These are phyloP conservation scores for Thelephora ganbajun DNA, from an alignment of 768 basidiomycete genomes.

Conservation along the genomic window DNA sequence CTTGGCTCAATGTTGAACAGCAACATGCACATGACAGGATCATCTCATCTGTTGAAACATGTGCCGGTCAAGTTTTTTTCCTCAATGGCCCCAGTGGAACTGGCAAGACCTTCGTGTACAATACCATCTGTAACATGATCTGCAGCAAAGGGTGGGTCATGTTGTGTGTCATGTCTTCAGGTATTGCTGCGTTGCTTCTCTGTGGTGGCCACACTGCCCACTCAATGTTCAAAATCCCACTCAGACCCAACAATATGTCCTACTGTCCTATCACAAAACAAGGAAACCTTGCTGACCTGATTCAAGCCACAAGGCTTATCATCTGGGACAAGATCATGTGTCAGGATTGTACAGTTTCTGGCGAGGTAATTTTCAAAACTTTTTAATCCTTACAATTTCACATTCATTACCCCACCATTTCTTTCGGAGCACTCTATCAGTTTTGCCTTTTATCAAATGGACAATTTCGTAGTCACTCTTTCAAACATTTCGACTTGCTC, in stretches of 20 bases:
- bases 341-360: no score
- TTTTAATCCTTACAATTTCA: no score
- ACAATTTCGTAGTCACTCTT: no score
- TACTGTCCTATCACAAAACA: constrained; percentile 14
- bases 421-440: constrained; percentile 25
- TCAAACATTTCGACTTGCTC: no score
- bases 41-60: constrained; percentile 5
- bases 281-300: constrained; percentile 17
- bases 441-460: no score
- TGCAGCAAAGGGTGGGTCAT: constrained; percentile 18
- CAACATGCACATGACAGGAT: constrained; percentile 9
- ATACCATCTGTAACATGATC: constrained; percentile 18
- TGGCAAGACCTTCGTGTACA: constrained; percentile 34
- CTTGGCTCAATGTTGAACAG: constrained; percentile 10
- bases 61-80: constrained; percentile 20
- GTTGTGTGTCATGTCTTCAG: constrained; percentile 36
- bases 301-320: constrained; percentile 19
- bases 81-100: constrained; percentile 29
- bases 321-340: constrained; percentile 29
- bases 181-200: constrained; percentile 31
- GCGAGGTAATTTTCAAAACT: no score
- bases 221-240: constrained; percentile 33
- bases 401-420: no score
- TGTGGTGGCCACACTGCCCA: constrained; percentile 31
- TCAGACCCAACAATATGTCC: constrained; percentile 6